phyloP scores from a whole-genome alignment of 495 filamentous ascomycete genomes.

The Durotheca rogersii region DNA sequence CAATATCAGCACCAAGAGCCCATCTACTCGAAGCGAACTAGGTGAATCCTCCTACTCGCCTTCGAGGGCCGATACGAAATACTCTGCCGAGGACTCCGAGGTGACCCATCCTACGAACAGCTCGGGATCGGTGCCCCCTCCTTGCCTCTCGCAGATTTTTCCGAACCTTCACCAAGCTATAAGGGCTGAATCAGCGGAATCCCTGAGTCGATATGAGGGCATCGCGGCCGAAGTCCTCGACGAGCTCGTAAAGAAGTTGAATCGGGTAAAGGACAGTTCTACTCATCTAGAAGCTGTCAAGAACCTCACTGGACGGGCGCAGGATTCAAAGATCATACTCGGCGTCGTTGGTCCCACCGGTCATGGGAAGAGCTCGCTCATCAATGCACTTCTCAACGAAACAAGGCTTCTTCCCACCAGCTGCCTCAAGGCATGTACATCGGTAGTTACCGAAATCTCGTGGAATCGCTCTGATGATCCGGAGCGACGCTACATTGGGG shows the following conservation, averaged over 20 bases:
- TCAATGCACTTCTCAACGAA: constrained; percentile 53
- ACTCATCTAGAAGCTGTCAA: constrained; percentile 44
- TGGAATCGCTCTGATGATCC: constrained; percentile 47
- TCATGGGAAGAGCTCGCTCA: constrained; percentile 54
- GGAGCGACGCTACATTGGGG: constrained; percentile 46
- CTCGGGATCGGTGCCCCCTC: too few relatives aligned
- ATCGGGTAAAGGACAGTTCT: neutral
- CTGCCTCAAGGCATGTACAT: constrained; percentile 55
- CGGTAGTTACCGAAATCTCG: constrained; percentile 60
- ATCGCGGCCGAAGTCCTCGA: constrained; percentile 16
- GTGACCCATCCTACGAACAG: too few relatives aligned
- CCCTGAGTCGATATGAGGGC: neutral
- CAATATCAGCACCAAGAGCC: too few relatives aligned
- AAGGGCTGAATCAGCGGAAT: neutral
- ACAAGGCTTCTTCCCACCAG: constrained; percentile 18
- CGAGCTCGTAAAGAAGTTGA: constrained; percentile 4
- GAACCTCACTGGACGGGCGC: constrained; percentile 6
- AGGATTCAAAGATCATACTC: constrained; percentile 38
- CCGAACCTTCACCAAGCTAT: neutral
- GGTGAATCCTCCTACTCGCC: too few relatives aligned
- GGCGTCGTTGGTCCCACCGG: constrained; percentile 54
- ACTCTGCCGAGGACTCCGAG: too few relatives aligned
- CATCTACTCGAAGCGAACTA: too few relatives aligned
- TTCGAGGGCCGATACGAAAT: too few relatives aligned
- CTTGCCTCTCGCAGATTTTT: neutral